phyloP scores from a whole-genome alignment of 2,329 filamentous ascomycete species.

The Aspergillus transmontanensis region DNA sequence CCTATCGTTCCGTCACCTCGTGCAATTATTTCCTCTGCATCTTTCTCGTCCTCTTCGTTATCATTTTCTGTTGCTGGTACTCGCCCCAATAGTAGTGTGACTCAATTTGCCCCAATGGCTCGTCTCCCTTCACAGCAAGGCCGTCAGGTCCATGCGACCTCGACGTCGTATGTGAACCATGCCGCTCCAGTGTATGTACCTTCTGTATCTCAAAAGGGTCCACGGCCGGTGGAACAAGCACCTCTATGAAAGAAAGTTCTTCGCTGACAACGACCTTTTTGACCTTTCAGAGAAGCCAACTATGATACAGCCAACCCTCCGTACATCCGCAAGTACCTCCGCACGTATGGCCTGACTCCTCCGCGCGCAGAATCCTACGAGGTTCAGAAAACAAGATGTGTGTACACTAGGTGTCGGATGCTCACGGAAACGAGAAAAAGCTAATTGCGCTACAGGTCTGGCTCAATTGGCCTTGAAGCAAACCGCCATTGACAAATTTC shows the following conservation, averaged over 20 bases:
- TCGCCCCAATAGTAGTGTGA: slow-evolving; percentile 25
- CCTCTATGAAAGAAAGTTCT: not conserved
- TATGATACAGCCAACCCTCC: slow-evolving; percentile 53
- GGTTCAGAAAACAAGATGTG: slow-evolving; percentile 52
- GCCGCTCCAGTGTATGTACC: slow-evolving; percentile 35
- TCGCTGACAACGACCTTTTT: slow-evolving; percentile 12
- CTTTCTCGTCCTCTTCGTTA: slow-evolving; percentile 22
- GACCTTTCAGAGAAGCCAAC: slow-evolving; percentile 41
- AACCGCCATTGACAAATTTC: slow-evolving; percentile 53
- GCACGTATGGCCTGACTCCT: slow-evolving; percentile 54
- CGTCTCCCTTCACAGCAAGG: slow-evolving; percentile 39
- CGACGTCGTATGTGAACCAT: slow-evolving; percentile 37
- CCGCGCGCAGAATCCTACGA: slow-evolving; percentile 53
- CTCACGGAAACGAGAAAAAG: not conserved
- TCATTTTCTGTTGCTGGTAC: slow-evolving; percentile 14
- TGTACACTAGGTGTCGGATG: slow-evolving; percentile 11
- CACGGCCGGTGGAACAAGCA: not conserved
- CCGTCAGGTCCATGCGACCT: slow-evolving; percentile 39
- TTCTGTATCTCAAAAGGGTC: not conserved
- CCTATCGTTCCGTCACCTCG: slow-evolving; percentile 19
- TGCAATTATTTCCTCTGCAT: slow-evolving; percentile 13
- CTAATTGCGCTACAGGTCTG: slow-evolving; percentile 35
- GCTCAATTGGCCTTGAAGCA: slow-evolving; percentile 51
- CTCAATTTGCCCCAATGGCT: slow-evolving; percentile 37
- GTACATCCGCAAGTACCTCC: slow-evolving; percentile 55